Evolutionary conservation across 23 red algal genomes (phyloP).

Genomic region (Chondrus crispus): DNA sequence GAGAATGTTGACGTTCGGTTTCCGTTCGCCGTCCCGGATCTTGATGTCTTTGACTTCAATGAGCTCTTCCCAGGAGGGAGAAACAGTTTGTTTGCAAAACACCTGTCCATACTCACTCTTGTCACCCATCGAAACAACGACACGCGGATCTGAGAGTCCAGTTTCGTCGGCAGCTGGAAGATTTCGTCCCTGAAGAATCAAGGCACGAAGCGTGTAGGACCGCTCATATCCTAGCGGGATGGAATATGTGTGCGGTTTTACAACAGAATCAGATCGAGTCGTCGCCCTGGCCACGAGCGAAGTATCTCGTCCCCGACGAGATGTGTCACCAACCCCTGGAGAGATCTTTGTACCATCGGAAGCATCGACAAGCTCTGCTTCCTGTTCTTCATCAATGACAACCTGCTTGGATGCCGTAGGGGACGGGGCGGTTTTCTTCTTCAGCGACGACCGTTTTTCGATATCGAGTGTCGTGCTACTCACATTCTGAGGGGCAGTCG

Average conservation of each 20-base stretch:
- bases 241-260: conserved; percentile 48
- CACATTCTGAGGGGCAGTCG: too few relatives aligned
- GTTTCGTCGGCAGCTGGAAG: conserved; percentile 78
- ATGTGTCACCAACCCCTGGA: too few relatives aligned
- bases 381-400: not conserved
- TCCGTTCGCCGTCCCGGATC: conserved; percentile 66
- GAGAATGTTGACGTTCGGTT: conserved; percentile 79
- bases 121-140: conserved; percentile 79
- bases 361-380: conserved; percentile 11
- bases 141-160: conserved; percentile 76
- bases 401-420: too few relatives aligned
- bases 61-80: conserved; percentile 69
- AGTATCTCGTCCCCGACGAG: too few relatives aligned
- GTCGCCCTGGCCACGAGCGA: not conserved
- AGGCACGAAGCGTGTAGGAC: conserved; percentile 61
- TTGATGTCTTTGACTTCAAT: conserved; percentile 57
- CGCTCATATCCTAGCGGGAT: conserved; percentile 47
- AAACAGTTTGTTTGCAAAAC: conserved; percentile 52
- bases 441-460: not conserved
- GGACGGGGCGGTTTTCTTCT: not conserved
- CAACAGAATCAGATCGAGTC: conserved; percentile 6
- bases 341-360: not conserved
- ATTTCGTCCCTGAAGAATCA: conserved; percentile 66
- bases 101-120: conserved; percentile 16
- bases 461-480: too few relatives aligned